A percentile compares a stretch with the other conserved stretches of the same genome.
Evolutionary conservation across 495 filamentous ascomycete genomes (phyloP).

Genomic region (Xylaria intraflava): DNA sequence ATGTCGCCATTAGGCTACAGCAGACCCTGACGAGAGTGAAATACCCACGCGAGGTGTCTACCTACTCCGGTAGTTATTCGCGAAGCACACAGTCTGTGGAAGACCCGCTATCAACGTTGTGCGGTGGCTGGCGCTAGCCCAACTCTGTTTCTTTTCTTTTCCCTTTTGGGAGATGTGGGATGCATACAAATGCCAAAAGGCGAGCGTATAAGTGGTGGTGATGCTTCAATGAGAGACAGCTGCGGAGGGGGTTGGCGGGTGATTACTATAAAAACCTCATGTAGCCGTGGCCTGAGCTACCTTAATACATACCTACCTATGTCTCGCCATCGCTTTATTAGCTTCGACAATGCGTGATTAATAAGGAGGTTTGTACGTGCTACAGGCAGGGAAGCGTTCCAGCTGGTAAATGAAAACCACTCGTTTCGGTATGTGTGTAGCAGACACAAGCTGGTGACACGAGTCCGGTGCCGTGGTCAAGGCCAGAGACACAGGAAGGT

Average conservation of each 20-base stretch:
- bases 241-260: conserved; percentile 2
- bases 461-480: conserved; percentile 1
- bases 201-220: too few species aligned
- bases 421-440: conserved; percentile 4
- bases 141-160: too few species aligned
- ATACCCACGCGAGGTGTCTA: too few species aligned
- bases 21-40: neutral
- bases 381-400: neutral
- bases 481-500: neutral
- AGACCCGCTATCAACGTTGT: neutral
- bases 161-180: too few species aligned
- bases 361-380: neutral
- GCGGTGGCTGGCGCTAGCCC: neutral
- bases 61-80: too few species aligned
- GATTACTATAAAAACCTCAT: conserved; percentile 14
- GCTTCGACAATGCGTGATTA: neutral
- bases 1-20: too few species aligned
- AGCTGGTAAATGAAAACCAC: conserved; percentile 1
- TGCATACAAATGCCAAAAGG: too few species aligned
- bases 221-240: neutral
- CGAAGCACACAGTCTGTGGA: too few species aligned
- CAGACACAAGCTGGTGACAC: neutral
- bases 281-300: neutral
- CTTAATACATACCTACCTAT: neutral
- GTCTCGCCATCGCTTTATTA: neutral